Base-by-base conservation (phyloP, 2,329 filamentous ascomycete species). In the Stachybotrys elegans region DNA sequence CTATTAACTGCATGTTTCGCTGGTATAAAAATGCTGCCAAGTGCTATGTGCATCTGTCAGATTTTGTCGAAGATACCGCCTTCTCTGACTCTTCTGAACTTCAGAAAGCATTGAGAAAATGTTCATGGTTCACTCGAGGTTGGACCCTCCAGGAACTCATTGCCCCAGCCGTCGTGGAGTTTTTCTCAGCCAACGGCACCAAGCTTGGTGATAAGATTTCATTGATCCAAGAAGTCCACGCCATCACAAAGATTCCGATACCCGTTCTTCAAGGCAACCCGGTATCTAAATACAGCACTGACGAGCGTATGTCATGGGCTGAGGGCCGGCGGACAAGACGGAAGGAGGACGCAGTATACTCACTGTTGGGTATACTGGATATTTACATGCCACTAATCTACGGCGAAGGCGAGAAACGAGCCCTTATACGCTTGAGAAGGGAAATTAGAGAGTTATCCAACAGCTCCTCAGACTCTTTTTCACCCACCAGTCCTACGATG, bases 251-350 rank as follows among this genome's bases (percentile, higher is more conserved):
- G 8, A 29, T 48, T 21, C 42, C 42, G 2, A 13, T 16, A 5
- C 11, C 9, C 3, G 46, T 40, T 21, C 40, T 48, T 8, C 22
- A 43, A 14, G 43, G 45, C 3, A 34, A 32, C n/a, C 16, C 21
- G 12, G 22, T 48, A 6, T 29, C 39, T 19, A 16, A 31, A 14
- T 42, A 41, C n/a, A 42, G 11, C 27, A 29, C 56, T 12, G 48
- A 53, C 2, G 40, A 47, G 13, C 47, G 52, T 17, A 54, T 57
- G 53, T 55, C 53, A 3, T 60, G 57, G 58, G 53, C 49, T 14
- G 41, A 48, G 6, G 22, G 31, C 6, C 42, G 58, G 19, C 6
- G 50, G 23, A 57, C 52, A 4, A 55, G 40, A 6, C 44, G 49
- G 13, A 14, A 40, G 37, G 49, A 58, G 29, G 54, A 63, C 35